Base-by-base conservation (phyloP, 2,329 filamentous ascomycete genomes). In the Colletotrichum sidae region DNA sequence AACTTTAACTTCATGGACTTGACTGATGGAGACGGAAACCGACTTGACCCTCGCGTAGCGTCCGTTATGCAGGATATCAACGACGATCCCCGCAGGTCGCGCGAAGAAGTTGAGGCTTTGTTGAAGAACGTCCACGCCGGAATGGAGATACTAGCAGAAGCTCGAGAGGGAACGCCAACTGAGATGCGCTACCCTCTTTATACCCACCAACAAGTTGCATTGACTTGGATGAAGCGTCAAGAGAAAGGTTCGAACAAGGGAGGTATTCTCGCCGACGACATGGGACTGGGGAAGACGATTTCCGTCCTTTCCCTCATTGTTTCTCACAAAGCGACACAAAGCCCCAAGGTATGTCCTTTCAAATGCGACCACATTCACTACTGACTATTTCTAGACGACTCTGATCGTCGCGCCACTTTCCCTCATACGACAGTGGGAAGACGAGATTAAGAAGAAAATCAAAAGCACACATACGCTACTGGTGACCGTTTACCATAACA, bases 261-360 rank as follows among this genome's bases (percentile, higher is more conserved):
- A 15, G 90, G 92, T 25, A 93, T 95, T 60, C 81, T 94, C 33
- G 91, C 90, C 1, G 91, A 93, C 71, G 91, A 93, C 68, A 96
- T 95, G 92, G 92, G 92, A 8, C 80, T 95, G 10, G 92, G 92
- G 8, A 95, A 96, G 77, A 95, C 92, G 0, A 90, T 97, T 33
- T 93, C 95, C 67, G 90, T 92, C 6, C 82, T 97, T 25, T 87
- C 94, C 4, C 83, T 97, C 47, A 91, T 97, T 70, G 82, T 93
- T 11, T 85, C 87, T 6, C 85, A 89, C 6, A 89, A 84, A n/a
- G 87, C 91, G 0, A 76, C 80, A 0, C 83, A 90, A 66, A 68
- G 44, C 56, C 54, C 58, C 50, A 70, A 75, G 71, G 74, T 80
- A 68, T 67, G 71, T 58, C 59, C 13, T 45, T 47, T 11, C 54